These are phyloP conservation scores for Bondarzewia mesenterica DNA, from an alignment of 1,284 basidiomycete species.

Conservation along the genomic window DNA sequence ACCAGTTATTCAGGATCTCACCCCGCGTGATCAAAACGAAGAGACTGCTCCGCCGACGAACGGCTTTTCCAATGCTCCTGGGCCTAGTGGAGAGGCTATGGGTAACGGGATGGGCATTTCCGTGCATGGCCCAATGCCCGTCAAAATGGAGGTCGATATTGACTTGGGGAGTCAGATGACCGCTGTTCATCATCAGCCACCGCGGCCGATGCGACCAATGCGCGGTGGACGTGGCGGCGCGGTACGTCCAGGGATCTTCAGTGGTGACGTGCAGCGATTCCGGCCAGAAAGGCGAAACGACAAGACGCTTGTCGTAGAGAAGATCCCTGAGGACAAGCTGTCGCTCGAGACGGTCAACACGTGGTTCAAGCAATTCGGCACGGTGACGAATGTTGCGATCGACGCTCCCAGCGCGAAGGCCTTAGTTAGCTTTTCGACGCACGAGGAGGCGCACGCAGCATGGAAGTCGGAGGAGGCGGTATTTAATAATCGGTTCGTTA, in stretches of 20 bases:
- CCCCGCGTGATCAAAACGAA: slow-evolving; percentile 38
- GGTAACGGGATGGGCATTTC: slow-evolving; percentile 6
- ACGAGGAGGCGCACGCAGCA: slow-evolving; percentile 80
- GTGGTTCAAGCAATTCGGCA: slow-evolving; percentile 92
- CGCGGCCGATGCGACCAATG: slow-evolving; percentile 26
- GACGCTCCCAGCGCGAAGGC: slow-evolving; percentile 72
- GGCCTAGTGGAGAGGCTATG: slow-evolving; percentile 1
- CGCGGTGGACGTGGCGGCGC: slow-evolving; percentile 33
- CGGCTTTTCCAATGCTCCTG: not conserved
- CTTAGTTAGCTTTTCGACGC: slow-evolving; percentile 81
- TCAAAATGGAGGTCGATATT: slow-evolving; percentile 14
- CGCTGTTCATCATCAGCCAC: slow-evolving; percentile 11
- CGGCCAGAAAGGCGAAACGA: slow-evolving; percentile 60
- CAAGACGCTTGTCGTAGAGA: slow-evolving; percentile 89
- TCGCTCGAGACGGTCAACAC: slow-evolving; percentile 73
- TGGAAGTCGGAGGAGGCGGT: slow-evolving; percentile 93
- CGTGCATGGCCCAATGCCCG: slow-evolving; percentile 1
- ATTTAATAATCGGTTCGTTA: slow-evolving; percentile 91
- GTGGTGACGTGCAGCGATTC: slow-evolving; percentile 56
- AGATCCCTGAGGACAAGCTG: slow-evolving; percentile 82
- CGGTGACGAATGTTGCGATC: slow-evolving; percentile 88
- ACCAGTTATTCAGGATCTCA: slow-evolving; percentile 74
- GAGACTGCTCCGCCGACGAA: slow-evolving; percentile 13
- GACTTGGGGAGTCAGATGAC: slow-evolving; percentile 5
- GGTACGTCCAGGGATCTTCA: slow-evolving; percentile 42